Base-by-base conservation (phyloP, 2,329 filamentous ascomycete species). In the Albifimbria verrucaria region DNA sequence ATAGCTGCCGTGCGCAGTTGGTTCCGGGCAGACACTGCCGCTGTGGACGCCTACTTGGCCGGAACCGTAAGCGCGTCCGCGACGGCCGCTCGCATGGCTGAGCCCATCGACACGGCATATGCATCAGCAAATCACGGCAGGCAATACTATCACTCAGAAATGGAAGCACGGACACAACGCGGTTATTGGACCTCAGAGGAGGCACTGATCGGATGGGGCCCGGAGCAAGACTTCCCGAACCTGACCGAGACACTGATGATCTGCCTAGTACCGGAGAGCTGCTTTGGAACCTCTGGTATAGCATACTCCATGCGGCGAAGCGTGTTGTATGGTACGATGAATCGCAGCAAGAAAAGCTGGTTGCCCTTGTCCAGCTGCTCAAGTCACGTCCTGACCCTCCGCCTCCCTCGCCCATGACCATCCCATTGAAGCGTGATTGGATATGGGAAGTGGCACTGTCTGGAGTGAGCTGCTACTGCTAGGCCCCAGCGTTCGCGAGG, bases 391-490 rank as follows among this genome's bases (percentile, higher is more conserved):
- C 51, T 3, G 39, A 53, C 36, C 51, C 51, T 2, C 46, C 47
- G 5, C 32, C 46, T 7, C 46, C 46, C 5, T 18, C 7, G 23
- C 22, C 21, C 32, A 50, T 53, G 51, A 49, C 51, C 9, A 23
- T 45, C 10, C 25, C 51, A 3, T 12, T 53, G n/a, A 49, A 45
- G 23, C 7, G 20, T 22, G 26, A 45, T n/a, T 53, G 51, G 51
- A 23, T 50, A 4, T 53, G 47, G 46, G 11, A 32, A 18, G 7
- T 7, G 11, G 51, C 3, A 18, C 11, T 9, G 20, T 53, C 6
- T 53, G 51, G 51, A 53, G 51, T 36, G 17, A 9, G 10, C 46
- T 53, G n/a, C 10, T 44, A n/a, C 22, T 53, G 46, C 24, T 49
- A 5, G 47, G 51, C 2, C 32, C 25, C 9, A 28, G 46, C 39